Evolutionary conservation across 1,284 basidiomycete genomes (phyloP).

Genomic region (Exobasidium rhododendri): DNA sequence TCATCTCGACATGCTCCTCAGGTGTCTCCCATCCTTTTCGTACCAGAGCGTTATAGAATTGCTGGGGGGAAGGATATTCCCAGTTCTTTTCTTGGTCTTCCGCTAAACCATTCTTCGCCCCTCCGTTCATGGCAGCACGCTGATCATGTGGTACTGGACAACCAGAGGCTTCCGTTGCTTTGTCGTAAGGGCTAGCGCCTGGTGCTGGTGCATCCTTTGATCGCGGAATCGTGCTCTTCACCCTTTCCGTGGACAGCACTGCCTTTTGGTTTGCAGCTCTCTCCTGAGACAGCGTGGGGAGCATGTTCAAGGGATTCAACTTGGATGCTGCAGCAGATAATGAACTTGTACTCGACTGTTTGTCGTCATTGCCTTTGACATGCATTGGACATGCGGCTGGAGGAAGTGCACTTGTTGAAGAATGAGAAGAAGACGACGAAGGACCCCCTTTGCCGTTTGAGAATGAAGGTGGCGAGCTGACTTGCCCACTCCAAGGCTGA

Average conservation of each 20-base stretch:
- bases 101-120: conserved; percentile 18
- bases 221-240: conserved; percentile 80
- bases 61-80: conserved; percentile 98
- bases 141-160: conserved; percentile 28
- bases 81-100: conserved; percentile 61
- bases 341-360: conserved; percentile 17
- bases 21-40: conserved; percentile 97
- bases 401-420: neutral
- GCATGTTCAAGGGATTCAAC: conserved; percentile 80
- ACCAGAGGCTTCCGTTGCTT: conserved; percentile 26
- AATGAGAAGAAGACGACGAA: conserved; percentile 3
- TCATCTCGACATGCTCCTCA: conserved; percentile 90
- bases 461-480: neutral
- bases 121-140: conserved; percentile 10
- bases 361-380: neutral
- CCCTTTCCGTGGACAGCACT: conserved; percentile 71
- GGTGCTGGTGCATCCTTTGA: conserved; percentile 56
- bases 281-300: conserved; percentile 74
- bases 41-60: conserved; percentile 96
- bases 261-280: conserved; percentile 64
- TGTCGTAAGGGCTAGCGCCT: conserved; percentile 49
- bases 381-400: conserved; percentile 13
- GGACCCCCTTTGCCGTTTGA: neutral
- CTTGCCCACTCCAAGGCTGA: conserved; percentile 1
- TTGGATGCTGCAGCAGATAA: conserved; percentile 23